These are phyloP conservation scores for Globisporangium spinosum DNA, from an alignment of 352 stramenopile genomes.

Conservation along the genomic window DNA sequence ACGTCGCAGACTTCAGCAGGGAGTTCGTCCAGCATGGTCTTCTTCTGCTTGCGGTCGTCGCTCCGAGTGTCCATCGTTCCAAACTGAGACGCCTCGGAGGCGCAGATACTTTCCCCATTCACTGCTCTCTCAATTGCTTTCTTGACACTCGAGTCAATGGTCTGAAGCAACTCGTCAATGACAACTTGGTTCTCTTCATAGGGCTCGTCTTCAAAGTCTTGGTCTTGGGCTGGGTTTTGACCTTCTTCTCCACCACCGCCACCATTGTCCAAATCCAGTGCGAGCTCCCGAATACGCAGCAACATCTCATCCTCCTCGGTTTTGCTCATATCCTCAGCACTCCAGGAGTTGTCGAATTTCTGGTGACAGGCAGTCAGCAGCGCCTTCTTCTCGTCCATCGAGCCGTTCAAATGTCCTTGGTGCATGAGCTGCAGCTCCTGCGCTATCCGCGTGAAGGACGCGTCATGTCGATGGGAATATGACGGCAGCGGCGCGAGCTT, in stretches of 20 bases:
- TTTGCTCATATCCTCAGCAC: background rate
- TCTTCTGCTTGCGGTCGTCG: background rate
- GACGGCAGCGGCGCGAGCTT: conserved; percentile 19
- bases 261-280: background rate
- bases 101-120: conserved; percentile 1
- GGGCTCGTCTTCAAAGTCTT: conserved; percentile 1
- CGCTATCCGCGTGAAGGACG: conserved; percentile 29
- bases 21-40: background rate
- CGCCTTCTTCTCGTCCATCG: conserved; percentile 33
- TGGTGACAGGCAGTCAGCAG: conserved; percentile 25
- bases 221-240: background rate
- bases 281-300: conserved; percentile 1
- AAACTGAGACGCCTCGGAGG: conserved; percentile 1
- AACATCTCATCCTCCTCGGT: conserved; percentile 17
- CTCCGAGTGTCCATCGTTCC: conserved; percentile 1
- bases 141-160: conserved; percentile 26
- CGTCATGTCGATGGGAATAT: conserved; percentile 20
- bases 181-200: conserved; percentile 19
- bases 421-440: conserved; percentile 42
- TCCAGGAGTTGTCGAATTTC: conserved; percentile 23
- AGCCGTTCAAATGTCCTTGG: conserved; percentile 26
- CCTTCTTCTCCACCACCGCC: background rate
- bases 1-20: background rate
- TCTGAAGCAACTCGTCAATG: conserved; percentile 22
- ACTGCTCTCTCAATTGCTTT: conserved; percentile 8